Evolutionary conservation across 108 stramenopile species (phyloP), one percentile per base, ranked within the genome.

Genomic region (Cyclotella distinguenda): DNA sequence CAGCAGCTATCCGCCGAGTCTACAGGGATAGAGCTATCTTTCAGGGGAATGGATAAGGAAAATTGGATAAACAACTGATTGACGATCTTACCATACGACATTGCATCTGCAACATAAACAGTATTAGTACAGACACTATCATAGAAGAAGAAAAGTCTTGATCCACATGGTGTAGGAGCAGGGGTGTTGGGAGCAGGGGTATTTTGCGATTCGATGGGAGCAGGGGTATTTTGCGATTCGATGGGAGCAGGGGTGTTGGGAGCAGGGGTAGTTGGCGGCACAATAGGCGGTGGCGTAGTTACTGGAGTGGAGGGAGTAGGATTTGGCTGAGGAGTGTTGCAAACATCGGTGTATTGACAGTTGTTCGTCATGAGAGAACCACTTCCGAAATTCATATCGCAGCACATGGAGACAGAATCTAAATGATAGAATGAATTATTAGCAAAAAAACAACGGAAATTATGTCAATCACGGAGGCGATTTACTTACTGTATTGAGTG

Each of bases 121-220:
- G 25, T 40, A 27, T 59, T 59, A 8, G 58, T 10, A 18, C 58
- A 59, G 2, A 19, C 27, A 28, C n/a, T 35, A 0, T 40, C 58
- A 33, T 59, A 16, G 27, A 42, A 59, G 40, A 59, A 59, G 58
- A 59, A 59, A 8, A 59, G 9, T 59, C 44, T 38, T 1, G 21
- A 40, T 6, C 30, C 58, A 43, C 58, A 59, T 26, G 58, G 42
- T 15, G 58, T 59, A 6, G 58, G 58, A 8, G 58, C 38, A 16
- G 58, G 58, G 6, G 54, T 36, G 1, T n/a, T n/a, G n/a, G 40
- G 40, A 16, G 22, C 34, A 21, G 34, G 34, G 18, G 54, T 26
- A 31, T 8, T 13, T 6, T 27, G 13, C 1, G 51, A 31, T 16
- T 30, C 30, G 11, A 3, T 21, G 15, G 51, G 51, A 16, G 26